A percentile compares a stretch with the other conserved stretches of the same genome.
These are phyloP conservation scores for Petunia axillaris DNA, from an alignment of 257 asterid species.

Conservation along the genomic window DNA sequence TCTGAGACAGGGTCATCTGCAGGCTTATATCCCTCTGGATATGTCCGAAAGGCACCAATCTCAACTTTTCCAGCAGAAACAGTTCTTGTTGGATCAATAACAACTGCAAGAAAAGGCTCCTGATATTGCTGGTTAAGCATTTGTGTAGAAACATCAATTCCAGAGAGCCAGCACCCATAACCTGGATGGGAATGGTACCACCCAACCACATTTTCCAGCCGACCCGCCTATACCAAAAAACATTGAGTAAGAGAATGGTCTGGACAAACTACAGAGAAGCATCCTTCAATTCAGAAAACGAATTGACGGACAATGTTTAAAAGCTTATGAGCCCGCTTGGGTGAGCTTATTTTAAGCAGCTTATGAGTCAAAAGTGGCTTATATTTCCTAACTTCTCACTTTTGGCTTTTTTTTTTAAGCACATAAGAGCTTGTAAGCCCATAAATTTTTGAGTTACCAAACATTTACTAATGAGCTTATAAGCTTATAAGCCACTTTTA, in stretches of 20 bases:
- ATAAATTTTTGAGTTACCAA: no score
- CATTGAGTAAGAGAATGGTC: slow-evolving; percentile 17
- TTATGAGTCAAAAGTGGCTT: no score
- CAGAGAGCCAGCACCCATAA: slow-evolving; percentile 99
- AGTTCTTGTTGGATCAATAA: slow-evolving; percentile 97
- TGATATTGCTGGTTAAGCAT: slow-evolving; percentile 96
- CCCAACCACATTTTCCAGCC: slow-evolving; percentile 93
- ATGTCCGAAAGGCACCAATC: slow-evolving; percentile 96
- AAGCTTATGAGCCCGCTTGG: no score
- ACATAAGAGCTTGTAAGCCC: no score
- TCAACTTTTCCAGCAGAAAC: slow-evolving; percentile 99
- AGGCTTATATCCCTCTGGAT: slow-evolving; percentile 95
- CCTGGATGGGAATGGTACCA: slow-evolving; percentile 99
- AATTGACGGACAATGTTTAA: neutral
- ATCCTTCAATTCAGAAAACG: neutral
- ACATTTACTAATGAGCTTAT: no score
- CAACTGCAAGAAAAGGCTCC: slow-evolving; percentile 98
- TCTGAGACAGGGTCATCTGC: slow-evolving; percentile 94
- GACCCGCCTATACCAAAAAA: slow-evolving; percentile 69
- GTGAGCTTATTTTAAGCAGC: no score
- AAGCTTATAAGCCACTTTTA: no score
- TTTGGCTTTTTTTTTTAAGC: no score
- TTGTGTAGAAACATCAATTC: slow-evolving; percentile 94
- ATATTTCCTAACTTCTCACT: no score
- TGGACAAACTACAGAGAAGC: slow-evolving; percentile 1